Conservation (phyloP, 306 rosid species). For the Lathyrus oleraceus region DNA sequence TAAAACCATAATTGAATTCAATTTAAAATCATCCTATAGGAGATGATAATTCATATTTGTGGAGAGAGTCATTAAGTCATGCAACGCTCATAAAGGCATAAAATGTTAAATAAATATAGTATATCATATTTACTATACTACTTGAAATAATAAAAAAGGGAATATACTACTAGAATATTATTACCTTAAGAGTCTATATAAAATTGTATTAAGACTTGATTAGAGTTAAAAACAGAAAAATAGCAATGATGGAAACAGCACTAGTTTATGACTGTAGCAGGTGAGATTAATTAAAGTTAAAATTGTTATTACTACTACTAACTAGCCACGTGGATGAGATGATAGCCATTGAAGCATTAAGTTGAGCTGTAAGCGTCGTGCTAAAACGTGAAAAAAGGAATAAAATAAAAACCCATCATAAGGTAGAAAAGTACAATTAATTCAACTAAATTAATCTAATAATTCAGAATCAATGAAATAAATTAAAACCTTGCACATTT, state of each 20-base stretch:
- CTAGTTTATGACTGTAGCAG: conserved; percentile 39
- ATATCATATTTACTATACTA: too few species aligned
- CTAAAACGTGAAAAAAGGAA: conserved; percentile 75
- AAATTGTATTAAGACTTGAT: neutral
- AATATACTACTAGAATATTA: neutral
- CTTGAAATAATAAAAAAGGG: neutral
- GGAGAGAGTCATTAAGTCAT: too few species aligned
- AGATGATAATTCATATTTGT: too few species aligned
- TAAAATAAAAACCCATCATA: conserved; percentile 57
- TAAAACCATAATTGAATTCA: too few species aligned
- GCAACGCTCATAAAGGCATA: too few species aligned
- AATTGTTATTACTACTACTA: neutral
- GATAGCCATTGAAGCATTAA: conserved; percentile 36
- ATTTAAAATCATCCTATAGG: too few species aligned
- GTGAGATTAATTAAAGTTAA: conserved; percentile 51
- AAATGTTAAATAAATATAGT: too few species aligned
- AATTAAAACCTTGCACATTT: conserved; percentile 46
- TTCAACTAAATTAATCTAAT: conserved; percentile 39
- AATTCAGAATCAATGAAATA: conserved; percentile 33
- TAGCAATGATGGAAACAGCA: neutral
- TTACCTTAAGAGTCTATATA: neutral
- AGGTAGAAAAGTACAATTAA: conserved; percentile 56
- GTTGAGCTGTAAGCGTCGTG: conserved; percentile 95
- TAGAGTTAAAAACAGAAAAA: neutral
- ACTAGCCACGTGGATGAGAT: conserved; percentile 62